Percentiles rank a stretch among this genome's conserved stretches.
Evolutionary conservation across 805 yeast species (phyloP).

Genomic region (Pichia cephalocereana): DNA sequence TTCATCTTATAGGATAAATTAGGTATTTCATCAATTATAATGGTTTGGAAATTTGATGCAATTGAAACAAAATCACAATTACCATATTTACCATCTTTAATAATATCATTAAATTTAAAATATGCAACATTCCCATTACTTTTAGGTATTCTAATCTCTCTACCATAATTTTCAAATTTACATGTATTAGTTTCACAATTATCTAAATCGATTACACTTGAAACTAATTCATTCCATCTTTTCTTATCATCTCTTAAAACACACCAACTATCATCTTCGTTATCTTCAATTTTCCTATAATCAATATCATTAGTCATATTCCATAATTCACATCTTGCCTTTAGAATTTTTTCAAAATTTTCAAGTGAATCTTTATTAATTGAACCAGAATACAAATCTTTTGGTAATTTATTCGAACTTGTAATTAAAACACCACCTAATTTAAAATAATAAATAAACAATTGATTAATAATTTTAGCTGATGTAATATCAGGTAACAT

Average conservation of each 20-base stretch:
- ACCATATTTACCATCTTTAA: constrained; percentile 43
- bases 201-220: constrained; percentile 8
- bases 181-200: constrained; percentile 10
- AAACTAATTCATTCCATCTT: constrained; percentile 30
- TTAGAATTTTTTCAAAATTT: constrained; percentile 46
- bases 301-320: constrained; percentile 56
- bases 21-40: constrained; percentile 56
- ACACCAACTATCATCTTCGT: constrained; percentile 21
- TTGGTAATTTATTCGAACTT: constrained; percentile 65
- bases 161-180: constrained; percentile 45
- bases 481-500: constrained; percentile 71
- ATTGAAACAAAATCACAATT: constrained; percentile 65
- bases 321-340: constrained; percentile 47
- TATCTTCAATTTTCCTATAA: constrained; percentile 34
- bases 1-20: constrained; percentile 45
- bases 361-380: constrained; percentile 51
- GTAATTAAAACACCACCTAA: constrained; percentile 70
- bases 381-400: constrained; percentile 58
- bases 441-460: constrained; percentile 62
- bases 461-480: constrained; percentile 55
- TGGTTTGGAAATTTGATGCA: constrained; percentile 48
- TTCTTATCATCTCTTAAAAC: constrained; percentile 27
- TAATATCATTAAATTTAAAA: constrained; percentile 44
- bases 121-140: constrained; percentile 31
- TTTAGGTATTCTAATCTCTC: constrained; percentile 37